Base-by-base conservation (phyloP, 768 basidiomycete species). In the Tylopilus vinaceipallidus region DNA sequence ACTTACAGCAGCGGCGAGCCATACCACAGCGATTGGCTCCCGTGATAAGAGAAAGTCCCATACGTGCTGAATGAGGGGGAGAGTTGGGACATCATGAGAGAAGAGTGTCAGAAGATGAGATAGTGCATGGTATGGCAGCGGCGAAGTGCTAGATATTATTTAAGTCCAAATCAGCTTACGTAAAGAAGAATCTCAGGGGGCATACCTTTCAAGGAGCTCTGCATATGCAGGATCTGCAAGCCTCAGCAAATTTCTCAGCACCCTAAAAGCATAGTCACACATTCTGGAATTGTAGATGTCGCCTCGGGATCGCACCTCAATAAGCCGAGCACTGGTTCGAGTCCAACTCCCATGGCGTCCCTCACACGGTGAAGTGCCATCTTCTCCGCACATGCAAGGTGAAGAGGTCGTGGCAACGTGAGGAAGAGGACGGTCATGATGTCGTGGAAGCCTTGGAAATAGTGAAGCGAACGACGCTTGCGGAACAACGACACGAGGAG, bases 371-470 rank as follows among this genome's bases (percentile, higher is more conserved):
- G 60, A 30, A 67, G 58, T 0, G 67, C 67, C 54, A 67, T 62
- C 51, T 64, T 67, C 42, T 67, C 65, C 23, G 63, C 92, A 41
- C 80, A 83, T 3, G 69, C 65, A 0, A 84, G 64, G 37, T 79
- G 85, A 20, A 81, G 57, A 37, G 82, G 79, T 22, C 65, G 66
- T 3, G 87, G 86, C 6, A 92, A 71, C 0, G 88, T 91, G 27
- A 93, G 74, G 57, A 83, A 84, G 4, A 97, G 52, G 12, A 97
- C 91, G 1, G 91, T 88, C 19, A 91, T 75, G 36, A 98, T 91
- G 61, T 97, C 94, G 62, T 97, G 94, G 68, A 89, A 95, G 38
- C 94, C 94, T 84, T 95, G 65, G 58, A 95, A 95, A 67, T 97
- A 98, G 62, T 78, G 80, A 43, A 95, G 70, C 32, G 74, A 79